Evolutionary conservation across 805 yeast species (phyloP), one percentile per base, ranked within the genome.

Genomic region (Peterozyma toletana): DNA sequence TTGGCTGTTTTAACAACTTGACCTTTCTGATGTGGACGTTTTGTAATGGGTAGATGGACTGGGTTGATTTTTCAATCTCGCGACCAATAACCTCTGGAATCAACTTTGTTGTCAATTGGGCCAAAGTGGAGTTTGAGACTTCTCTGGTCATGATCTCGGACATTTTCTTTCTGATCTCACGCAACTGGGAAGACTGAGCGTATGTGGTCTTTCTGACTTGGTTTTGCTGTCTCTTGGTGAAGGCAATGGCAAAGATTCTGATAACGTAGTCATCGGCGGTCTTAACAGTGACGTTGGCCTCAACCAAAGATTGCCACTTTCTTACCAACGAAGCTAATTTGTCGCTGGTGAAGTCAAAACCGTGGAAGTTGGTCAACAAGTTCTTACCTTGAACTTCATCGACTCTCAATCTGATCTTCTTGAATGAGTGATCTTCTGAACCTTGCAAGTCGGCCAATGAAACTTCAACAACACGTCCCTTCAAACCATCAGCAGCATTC

Each of bases 331-430:
- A 90, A 78, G 95, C 87, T 69, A 91, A 78, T 80, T 91, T 91
- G 79, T 90, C 97, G 56, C 95, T 78, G 66, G 98, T 90, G 84
- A 91, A 90, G 78, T 89, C 95, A 73, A 91, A 74, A 66, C 98
- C 98, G 81, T 90, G 97, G 95, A 90, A 91, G 95, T 91, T 91
- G 80, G 98, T 90, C 71, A 90, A 80, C 67, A 90, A 80, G 84
- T 90, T 89, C 79, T 88, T 87, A 77, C 97, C 98, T 78, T 91
- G 96, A 61, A 90, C 96, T 78, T 91, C 98, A 66, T 90, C 98
- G 62, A 91, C 96, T 78, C 97, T 89, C 75, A 91, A 86, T 76
- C 85, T 87, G 68, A 91, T 77, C 78, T 91, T 89, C 83, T 95
- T 91, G 87, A 83, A 85, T 55, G 97, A 83, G 82, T 90, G 96